Evolutionary conservation across 148 eudicot genomes (phyloP).

Genomic region (Camellia lanceoleosa): DNA sequence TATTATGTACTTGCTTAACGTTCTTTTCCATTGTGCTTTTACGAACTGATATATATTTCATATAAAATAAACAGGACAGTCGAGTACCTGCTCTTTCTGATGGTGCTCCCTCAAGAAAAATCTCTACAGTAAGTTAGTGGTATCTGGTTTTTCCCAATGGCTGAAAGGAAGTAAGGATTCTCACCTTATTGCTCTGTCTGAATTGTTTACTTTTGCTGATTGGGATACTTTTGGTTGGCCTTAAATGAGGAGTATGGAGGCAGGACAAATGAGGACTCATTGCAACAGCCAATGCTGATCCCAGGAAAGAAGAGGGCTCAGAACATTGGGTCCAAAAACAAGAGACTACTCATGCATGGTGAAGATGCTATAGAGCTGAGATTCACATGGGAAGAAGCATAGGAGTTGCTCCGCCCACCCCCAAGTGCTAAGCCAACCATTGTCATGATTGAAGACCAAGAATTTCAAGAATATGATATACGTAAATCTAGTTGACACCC

Average conservation of each 20-base stretch:
- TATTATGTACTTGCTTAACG: not conserved
- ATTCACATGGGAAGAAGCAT: constrained; percentile 87
- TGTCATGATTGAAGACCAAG: constrained; percentile 61
- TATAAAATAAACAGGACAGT: constrained; percentile 44
- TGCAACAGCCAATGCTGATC: constrained; percentile 33
- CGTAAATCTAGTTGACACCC: constrained; percentile 15
- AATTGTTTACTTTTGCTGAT: constrained; percentile 26
- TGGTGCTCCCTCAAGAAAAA: constrained; percentile 49
- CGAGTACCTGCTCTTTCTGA: constrained; percentile 35
- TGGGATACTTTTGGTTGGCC: constrained; percentile 25
- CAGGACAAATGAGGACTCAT: constrained; percentile 42
- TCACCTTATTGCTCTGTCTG: constrained; percentile 19
- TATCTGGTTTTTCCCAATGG: constrained; percentile 18
- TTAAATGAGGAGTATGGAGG: constrained; percentile 49
- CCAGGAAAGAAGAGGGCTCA: constrained; percentile 65
- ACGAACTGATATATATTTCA: not conserved
- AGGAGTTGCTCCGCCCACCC: constrained; percentile 75
- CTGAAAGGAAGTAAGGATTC: constrained; percentile 22
- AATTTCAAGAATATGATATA: constrained; percentile 88
- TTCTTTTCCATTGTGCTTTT: not conserved
- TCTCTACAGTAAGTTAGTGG: constrained; percentile 38
- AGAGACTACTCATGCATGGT: constrained; percentile 67
- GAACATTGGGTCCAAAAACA: constrained; percentile 68
- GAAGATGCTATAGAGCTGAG: constrained; percentile 82
- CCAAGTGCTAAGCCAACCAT: constrained; percentile 57